Conservation (phyloP, 441 rosid species). For the Geranium incanum region DNA sequence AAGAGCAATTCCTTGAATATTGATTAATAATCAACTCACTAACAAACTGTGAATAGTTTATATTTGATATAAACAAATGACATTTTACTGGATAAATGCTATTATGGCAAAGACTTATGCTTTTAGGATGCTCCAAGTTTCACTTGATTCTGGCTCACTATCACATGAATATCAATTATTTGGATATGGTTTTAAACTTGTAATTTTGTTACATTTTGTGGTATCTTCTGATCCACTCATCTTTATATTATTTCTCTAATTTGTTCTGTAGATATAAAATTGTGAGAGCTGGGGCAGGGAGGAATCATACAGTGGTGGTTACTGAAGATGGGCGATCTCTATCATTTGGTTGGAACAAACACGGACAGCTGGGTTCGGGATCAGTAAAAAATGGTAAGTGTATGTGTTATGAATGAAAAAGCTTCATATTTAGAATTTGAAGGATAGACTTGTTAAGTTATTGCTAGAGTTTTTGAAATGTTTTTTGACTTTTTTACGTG, state of each 20-base stretch:
- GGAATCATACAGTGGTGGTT: constrained; percentile 73
- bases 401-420: neutral
- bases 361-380: constrained; percentile 92
- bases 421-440: neutral
- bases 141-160: neutral
- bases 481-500: constrained; percentile 1
- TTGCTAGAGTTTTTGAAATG: neutral
- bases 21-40: neutral
- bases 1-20: neutral
- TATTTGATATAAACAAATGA: neutral
- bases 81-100: neutral
- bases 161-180: neutral
- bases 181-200: neutral
- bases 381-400: constrained; percentile 59
- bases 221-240: neutral
- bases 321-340: constrained; percentile 70
- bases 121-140: neutral
- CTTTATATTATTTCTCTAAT: constrained; percentile 2
- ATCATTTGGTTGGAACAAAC: constrained; percentile 95
- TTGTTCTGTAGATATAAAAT: constrained; percentile 56
- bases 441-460: neutral
- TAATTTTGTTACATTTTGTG: neutral
- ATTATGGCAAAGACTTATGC: neutral
- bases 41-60: neutral
- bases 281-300: constrained; percentile 67